Conservation (phyloP, 1,284 basidiomycete species). For the Athelia psychrophila region DNA sequence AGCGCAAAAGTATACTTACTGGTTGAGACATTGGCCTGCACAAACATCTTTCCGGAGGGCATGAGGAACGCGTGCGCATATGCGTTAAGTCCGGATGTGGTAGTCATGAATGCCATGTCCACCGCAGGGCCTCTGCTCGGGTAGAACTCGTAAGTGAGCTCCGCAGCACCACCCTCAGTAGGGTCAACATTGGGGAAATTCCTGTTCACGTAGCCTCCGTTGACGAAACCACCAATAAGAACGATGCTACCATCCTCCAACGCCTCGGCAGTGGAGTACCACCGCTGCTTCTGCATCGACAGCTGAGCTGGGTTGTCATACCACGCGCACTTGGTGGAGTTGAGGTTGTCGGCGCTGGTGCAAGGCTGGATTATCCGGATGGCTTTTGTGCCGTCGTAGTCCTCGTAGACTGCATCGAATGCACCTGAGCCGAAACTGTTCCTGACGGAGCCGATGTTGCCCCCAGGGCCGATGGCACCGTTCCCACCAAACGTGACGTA, state of each 20-base stretch:
- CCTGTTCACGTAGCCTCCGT: constrained; percentile 88
- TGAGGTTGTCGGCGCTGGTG: constrained; percentile 47
- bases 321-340: constrained; percentile 67
- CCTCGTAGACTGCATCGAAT: constrained; percentile 60
- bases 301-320: constrained; percentile 67
- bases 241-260: constrained; percentile 67
- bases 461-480: constrained; percentile 75
- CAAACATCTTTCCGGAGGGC: constrained; percentile 79
- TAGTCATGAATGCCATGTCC: constrained; percentile 75
- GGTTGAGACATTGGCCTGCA: constrained; percentile 84
- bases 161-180: constrained; percentile 62
- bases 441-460: constrained; percentile 51
- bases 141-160: constrained; percentile 80
- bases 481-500: constrained; percentile 71
- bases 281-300: constrained; percentile 76
- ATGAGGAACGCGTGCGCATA: constrained; percentile 87
- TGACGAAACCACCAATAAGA: constrained; percentile 79
- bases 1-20: constrained; percentile 39
- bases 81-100: constrained; percentile 87
- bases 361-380: constrained; percentile 82
- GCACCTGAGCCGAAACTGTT: constrained; percentile 43
- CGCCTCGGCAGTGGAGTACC: constrained; percentile 87
- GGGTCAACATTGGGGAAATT: constrained; percentile 72
- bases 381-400: constrained; percentile 63
- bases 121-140: constrained; percentile 61